Conservation (phyloP, 164 flowering plant genomes). For the Brasenia schreberi region DNA sequence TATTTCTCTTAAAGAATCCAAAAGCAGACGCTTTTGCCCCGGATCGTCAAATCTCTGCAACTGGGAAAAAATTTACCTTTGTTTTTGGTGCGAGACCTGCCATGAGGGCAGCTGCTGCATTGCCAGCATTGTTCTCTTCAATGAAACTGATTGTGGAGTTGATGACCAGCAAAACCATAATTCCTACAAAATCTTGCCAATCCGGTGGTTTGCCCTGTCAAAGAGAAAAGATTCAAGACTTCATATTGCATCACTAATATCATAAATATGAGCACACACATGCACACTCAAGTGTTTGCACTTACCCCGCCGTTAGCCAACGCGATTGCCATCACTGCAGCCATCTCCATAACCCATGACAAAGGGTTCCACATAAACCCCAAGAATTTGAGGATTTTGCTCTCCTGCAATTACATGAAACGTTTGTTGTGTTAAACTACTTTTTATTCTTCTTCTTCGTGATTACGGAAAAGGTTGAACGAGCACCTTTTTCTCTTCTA, state of each 20-base stretch:
- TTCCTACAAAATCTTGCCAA: conserved; percentile 23
- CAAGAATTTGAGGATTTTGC: conserved; percentile 24
- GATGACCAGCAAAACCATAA: conserved; percentile 49
- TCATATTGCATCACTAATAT: no score
- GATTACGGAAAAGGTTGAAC: not conserved
- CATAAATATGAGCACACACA: no score
- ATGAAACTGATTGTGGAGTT: conserved; percentile 86
- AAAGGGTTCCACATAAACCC: conserved; percentile 1
- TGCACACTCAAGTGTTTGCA: no score
- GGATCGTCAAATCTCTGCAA: no score
- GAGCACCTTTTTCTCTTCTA: conserved; percentile 65
- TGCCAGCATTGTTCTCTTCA: conserved; percentile 87
- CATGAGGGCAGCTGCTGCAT: conserved; percentile 87
- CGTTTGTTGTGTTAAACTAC: not conserved
- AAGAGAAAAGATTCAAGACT: no score
- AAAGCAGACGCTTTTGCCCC: no score
- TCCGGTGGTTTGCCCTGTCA: conserved; percentile 15
- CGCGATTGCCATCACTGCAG: conserved; percentile 43
- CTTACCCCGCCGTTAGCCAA: conserved; percentile 48
- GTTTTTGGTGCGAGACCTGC: conserved; percentile 86
- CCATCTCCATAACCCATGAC: not conserved
- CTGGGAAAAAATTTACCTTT: conserved; percentile 27
- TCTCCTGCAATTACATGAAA: conserved; percentile 31
- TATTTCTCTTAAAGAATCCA: no score
- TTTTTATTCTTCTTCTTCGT: not conserved